Evolutionary conservation across 495 filamentous ascomycete genomes (phyloP), one percentile per base, ranked within the genome.

Genomic region (Annulohypoxylon moriforme): DNA sequence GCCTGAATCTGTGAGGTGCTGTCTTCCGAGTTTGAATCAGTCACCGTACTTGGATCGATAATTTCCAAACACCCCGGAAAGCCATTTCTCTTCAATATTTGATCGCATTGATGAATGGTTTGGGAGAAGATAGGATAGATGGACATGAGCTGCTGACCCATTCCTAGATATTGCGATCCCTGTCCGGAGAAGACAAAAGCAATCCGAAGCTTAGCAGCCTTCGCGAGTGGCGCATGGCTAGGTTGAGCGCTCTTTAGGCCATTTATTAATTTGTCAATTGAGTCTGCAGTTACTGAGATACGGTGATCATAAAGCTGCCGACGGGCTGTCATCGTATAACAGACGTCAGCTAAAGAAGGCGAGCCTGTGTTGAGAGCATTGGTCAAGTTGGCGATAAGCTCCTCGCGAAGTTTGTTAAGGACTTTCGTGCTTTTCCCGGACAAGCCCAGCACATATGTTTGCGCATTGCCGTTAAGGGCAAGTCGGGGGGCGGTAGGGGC

Each of bases 401-500:
- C 50, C n/a, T 55, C 50, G n/a, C 50, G 50, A 34, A 55, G 50
- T 29, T 55, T 55, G 27, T 34, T 20, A 3, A 55, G 50, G n/a
- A 55, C 50, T 29, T 55, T 55, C 0, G 29, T n/a, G n/a, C 50
- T 55, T n/a, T 55, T 55, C 11, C 27, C 29, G 10, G 50, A 55
- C n/a, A 55, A 33, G n/a, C 50, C 50, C 9, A 55, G 3, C 1
- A 55, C 50, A 34, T 33, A 55, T 36, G 50, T 55, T 34, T 55
- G 50, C 27, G 50, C 27, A 55, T 55, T 29, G 9, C 50, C 27
- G 50, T 2, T 34, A 20, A 29, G n/a, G n/a, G 50, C 34, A 55
- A 8, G 14, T 34, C 16, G 27, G 27, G 83, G 0, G 79, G 81
- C 9, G 84, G 44, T 4, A 82, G 25, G 50, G 11, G 3, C 27